Base-by-base conservation (phyloP, 1,284 basidiomycete genomes). In the Sanghuangporus baumii region DNA sequence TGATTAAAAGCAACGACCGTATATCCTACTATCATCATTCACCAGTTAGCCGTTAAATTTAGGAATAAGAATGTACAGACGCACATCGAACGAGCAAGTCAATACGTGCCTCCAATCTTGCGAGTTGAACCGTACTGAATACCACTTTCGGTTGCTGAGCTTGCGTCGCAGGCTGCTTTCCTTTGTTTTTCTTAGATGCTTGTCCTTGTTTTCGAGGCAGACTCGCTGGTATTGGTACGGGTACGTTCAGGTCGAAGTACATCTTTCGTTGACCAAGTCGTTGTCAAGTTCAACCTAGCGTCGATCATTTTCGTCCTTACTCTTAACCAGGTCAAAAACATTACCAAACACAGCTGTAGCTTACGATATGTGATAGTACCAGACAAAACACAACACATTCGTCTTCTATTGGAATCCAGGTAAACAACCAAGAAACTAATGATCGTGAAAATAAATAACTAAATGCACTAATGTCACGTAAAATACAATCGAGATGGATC, bases 1-100 rank as follows among this genome's bases (percentile, higher is more conserved):
- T 92, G 89, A 67, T 84, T 87, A 65, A 93, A 78, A 1, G 86
- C 88, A 55, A 92, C 72, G 16, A 90, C 83, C 23, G 85, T 82
- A 72, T 92, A 93, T 82, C 90, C 89, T 79, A 93, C 89, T 92
- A 76, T 41, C 23, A 48, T 31, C 41, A 31, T 12, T 31, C 11
- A 47, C 12, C 31, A 41, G 14, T 64, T 41, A 51, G 37, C 34
- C 20, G 54, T 6, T 26, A 48, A 7, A 16, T 55, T 43, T 26
- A 36, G 31, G 65, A 57, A 73, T 66, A 57, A 34, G 46, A 65
- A 43, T 8, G 12, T 23, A 34, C 7, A 56, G 23, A 74, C 78
- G 62, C 66, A 81, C 80, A 74, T 70, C 81, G 78, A 9, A 75
- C 71, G 9, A 81, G 74, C 18, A 78, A 64, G 60, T 81, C 80